Base-by-base conservation (phyloP, 1,284 basidiomycete species). In the Omphalotus olearius region DNA sequence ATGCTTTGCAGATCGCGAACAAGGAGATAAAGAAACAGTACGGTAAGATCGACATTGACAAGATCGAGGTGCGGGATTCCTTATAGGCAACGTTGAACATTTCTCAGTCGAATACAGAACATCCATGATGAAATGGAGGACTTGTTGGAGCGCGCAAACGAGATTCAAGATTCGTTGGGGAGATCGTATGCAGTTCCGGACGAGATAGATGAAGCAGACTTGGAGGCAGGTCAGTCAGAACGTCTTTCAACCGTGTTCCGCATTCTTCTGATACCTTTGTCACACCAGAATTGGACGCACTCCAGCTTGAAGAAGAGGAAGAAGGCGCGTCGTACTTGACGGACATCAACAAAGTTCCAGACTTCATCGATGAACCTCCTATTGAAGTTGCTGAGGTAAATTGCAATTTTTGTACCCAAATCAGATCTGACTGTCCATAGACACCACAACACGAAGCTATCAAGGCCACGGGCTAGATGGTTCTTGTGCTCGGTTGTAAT, bases 41-140 rank as follows among this genome's bases (percentile, higher is more conserved):
- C 66, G 95, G 96, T 47, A 98, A 96, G 72, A 87, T 99, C 58
- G 88, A 99, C 66, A 84, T 99, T 58, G 93, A 97, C 76, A 97
- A 98, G 82, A 98, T 99, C 62, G 97, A 99, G 79, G 93, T 94
- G 58, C 48, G 74, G 41, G 7, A 16, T 26, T 30, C 13, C 9
- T 33, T 4, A 14, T 30, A 9, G 10, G n/a, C 11, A 33, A 40
- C 66, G 35, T 23, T 25, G 26, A 3, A 20, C 17, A 39, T 11
- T 42, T 16, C 6, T 20, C 13, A 26, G 14, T 4, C 26, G n/a
- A 16, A 16, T 5, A 13, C 50, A 97, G 93, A 88, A 76, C 62
- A 91, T 96, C 62, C 93, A 97, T 66, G 93, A 88, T 67, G 96
- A 99, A 56, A 98, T 99, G 95, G 94, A 98, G 65, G 97, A 99